These are phyloP conservation scores for Beauveria scarabaeidicola DNA, from an alignment of 2,329 filamentous ascomycete genomes.

Conservation along the genomic window DNA sequence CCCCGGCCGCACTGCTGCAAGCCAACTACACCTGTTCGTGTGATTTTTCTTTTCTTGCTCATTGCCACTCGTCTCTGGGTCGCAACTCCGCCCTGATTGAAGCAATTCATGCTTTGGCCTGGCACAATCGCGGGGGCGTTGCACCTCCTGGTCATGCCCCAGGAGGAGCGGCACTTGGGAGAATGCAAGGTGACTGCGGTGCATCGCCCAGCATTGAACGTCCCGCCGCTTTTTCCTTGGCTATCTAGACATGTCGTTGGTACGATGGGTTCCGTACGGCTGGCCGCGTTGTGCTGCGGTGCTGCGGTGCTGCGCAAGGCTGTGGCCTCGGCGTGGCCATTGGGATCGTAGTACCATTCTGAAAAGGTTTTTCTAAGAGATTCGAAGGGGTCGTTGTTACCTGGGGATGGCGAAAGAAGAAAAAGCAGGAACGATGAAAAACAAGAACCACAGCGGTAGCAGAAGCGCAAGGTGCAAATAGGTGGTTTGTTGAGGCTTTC, in stretches of 20 bases:
- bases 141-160: neutral
- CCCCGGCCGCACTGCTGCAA: neutral
- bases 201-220: neutral
- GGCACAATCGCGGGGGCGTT: neutral
- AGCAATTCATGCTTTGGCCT: neutral
- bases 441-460: neutral
- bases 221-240: neutral
- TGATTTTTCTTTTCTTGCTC: neutral
- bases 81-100: conserved; percentile 4
- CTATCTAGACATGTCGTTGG: neutral
- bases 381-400: neutral
- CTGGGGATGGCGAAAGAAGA: neutral
- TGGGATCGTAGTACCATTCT: neutral
- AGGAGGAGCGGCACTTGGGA: neutral
- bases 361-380: too few relatives aligned
- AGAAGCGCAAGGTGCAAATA: neutral
- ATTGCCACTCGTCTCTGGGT: neutral
- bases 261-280: neutral
- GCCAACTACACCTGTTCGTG: neutral
- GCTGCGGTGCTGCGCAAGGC: neutral
- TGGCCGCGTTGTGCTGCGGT: neutral
- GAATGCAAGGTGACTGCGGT: conserved; percentile 1
- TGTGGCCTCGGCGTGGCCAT: neutral
- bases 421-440: neutral
- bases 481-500: neutral